A percentile compares a stretch with the other conserved stretches of the same genome.
Conservation (phyloP, 768 basidiomycete genomes). For the Naganishia vaughanmartiniae region DNA sequence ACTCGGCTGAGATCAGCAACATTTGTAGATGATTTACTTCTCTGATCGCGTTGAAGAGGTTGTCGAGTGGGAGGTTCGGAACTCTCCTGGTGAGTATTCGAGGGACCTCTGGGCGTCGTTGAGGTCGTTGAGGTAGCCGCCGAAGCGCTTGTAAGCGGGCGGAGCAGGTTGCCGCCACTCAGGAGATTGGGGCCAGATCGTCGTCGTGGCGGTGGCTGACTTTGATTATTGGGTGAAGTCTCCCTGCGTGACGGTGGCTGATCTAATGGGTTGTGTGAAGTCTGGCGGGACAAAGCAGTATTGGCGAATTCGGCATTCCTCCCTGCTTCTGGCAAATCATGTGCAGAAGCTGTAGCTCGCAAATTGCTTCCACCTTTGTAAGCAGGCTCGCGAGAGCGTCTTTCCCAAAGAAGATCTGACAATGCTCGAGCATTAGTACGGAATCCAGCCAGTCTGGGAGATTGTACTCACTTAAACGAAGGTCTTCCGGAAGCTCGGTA, state of each 20-base stretch:
- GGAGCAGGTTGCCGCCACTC: slow-evolving; percentile 24
- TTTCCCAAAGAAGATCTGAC: slow-evolving; percentile 31
- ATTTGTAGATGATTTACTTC: slow-evolving; percentile 29
- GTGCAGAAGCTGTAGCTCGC: slow-evolving; percentile 28
- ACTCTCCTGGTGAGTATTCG: not conserved
- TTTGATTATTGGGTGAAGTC: not conserved
- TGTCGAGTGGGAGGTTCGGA: not conserved
- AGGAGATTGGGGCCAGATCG: slow-evolving; percentile 25
- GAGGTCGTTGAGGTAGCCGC: not conserved
- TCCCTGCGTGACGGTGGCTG: not conserved
- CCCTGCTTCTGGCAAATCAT: slow-evolving; percentile 29
- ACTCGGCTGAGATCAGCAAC: slow-evolving; percentile 25
- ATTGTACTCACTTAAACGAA: slow-evolving; percentile 59
- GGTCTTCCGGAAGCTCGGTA: slow-evolving; percentile 78
- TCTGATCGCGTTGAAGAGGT: slow-evolving; percentile 23
- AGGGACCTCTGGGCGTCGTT: not conserved
- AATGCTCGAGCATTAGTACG: not conserved
- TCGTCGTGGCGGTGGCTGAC: slow-evolving; percentile 2
- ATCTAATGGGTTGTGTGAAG: slow-evolving; percentile 17
- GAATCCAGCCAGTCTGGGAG: not conserved
- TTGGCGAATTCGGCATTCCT: slow-evolving; percentile 14
- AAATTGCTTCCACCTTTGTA: slow-evolving; percentile 20
- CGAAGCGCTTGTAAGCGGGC: slow-evolving; percentile 28
- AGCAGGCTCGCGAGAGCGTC: slow-evolving; percentile 19
- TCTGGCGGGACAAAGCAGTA: slow-evolving; percentile 22